Evolutionary conservation across 225 moss, liverwort and hornwort genomes (phyloP).

Genomic region (Neckera pumila): DNA sequence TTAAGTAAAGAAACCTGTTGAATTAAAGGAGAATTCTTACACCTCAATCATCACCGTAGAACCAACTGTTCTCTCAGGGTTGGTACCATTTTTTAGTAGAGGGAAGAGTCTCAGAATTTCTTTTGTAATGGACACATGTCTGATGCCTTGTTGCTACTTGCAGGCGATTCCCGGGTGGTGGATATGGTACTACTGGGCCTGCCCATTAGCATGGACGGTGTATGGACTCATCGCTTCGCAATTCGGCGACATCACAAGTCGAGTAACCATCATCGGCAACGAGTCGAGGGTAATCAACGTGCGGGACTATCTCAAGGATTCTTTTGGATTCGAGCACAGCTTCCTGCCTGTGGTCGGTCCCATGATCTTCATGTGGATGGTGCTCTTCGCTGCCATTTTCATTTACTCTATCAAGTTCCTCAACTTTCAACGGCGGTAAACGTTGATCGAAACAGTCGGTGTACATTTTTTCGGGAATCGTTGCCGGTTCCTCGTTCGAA

Average conservation of each 20-base stretch:
- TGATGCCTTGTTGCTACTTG: neutral
- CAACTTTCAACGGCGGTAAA: slow-evolving; percentile 56
- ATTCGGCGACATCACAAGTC: slow-evolving; percentile 22
- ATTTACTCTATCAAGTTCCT: slow-evolving; percentile 33
- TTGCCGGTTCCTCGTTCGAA: neutral
- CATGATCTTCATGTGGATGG: slow-evolving; percentile 26
- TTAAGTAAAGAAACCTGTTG: neutral
- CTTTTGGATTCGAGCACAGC: slow-evolving; percentile 31
- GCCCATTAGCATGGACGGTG: slow-evolving; percentile 51
- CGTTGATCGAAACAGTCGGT: neutral
- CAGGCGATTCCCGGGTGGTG: slow-evolving; percentile 71
- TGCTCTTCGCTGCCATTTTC: slow-evolving; percentile 27
- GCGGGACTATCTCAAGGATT: neutral
- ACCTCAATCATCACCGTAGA: neutral
- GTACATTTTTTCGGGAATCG: neutral
- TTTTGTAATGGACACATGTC: neutral
- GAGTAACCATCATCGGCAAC: neutral
- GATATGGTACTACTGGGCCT: slow-evolving; percentile 73
- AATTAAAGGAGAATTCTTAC: neutral
- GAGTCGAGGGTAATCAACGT: neutral
- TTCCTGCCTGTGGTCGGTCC: slow-evolving; percentile 28
- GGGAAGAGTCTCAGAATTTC: neutral
- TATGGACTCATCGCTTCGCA: slow-evolving; percentile 41
- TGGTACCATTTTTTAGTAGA: neutral
- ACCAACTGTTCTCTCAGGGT: neutral